Conservation (phyloP, 257 asterid genomes). For the Salvia splendens region DNA sequence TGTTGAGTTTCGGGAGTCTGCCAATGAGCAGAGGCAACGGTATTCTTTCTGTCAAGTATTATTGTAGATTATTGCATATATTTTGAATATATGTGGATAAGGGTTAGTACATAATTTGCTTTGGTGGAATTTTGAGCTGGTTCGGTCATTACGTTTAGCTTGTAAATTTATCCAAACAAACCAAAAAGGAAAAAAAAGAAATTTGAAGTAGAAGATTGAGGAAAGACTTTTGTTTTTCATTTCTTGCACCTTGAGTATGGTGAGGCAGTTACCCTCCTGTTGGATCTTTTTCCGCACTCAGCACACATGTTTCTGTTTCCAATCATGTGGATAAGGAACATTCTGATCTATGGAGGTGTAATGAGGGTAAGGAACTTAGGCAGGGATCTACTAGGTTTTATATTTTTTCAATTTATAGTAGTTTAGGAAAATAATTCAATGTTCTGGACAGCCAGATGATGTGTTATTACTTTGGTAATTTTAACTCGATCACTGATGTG, state of each 20-base stretch:
- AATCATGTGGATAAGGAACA: not conserved
- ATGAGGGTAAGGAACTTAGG: conserved; percentile 14
- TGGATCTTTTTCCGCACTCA: not conserved
- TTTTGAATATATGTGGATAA: not conserved
- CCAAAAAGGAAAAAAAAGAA: not conserved
- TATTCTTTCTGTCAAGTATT: conserved; percentile 27
- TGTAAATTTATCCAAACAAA: not conserved
- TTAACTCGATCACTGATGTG: not conserved
- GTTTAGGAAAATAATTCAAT: conserved; percentile 9
- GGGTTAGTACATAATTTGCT: not conserved
- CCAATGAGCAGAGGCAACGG: conserved; percentile 96
- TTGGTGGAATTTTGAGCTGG: not conserved
- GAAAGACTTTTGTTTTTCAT: not conserved
- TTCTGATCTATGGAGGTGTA: not conserved
- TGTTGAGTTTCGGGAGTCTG: conserved; percentile 85
- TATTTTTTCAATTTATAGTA: not conserved
- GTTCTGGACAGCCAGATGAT: not conserved
- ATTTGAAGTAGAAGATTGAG: conserved; percentile 8
- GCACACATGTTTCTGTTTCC: not conserved
- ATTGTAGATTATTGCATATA: not conserved
- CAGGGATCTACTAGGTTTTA: not conserved
- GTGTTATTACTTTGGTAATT: not conserved
- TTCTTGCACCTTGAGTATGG: conserved; percentile 4
- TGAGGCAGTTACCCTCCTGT: not conserved
- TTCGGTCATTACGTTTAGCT: conserved; percentile 2